A percentile compares a stretch with the other conserved stretches of the same genome.
phyloP scores from a whole-genome alignment of 75 land plant genomes.

The Pseudotsuga menziesii region DNA sequence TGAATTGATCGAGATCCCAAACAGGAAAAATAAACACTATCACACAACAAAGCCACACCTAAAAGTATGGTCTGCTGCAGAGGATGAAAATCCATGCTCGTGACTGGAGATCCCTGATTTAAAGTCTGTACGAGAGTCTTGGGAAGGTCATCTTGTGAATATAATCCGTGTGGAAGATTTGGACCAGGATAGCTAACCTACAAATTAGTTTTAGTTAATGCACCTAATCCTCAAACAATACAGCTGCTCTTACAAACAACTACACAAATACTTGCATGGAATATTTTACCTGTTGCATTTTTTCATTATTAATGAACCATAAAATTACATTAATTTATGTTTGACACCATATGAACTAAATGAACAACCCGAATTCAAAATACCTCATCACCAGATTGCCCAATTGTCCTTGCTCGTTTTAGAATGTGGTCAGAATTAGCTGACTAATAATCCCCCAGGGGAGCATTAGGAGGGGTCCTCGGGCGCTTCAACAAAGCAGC shows the following conservation, averaged over 20 bases:
- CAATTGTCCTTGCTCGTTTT: slow-evolving; percentile 53
- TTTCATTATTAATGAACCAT: slow-evolving; percentile 23
- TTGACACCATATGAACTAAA: background rate
- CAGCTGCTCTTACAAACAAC: background rate
- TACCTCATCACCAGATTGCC: slow-evolving; percentile 10
- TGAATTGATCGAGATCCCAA: background rate
- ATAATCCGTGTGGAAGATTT: slow-evolving; percentile 28
- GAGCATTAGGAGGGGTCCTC: slow-evolving; percentile 53
- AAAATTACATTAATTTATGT: background rate
- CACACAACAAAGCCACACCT: slow-evolving; percentile 25
- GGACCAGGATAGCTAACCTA: slow-evolving; percentile 50
- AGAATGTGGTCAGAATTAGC: slow-evolving; percentile 67
- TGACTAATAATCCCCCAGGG: slow-evolving; percentile 61
- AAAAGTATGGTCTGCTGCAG: slow-evolving; percentile 66
- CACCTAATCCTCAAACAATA: background rate
- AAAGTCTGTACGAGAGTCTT: slow-evolving; percentile 60
- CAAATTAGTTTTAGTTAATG: slow-evolving; percentile 28
- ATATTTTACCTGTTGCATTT: slow-evolving; percentile 11
- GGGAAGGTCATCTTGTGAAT: slow-evolving; percentile 70
- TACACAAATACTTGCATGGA: background rate
- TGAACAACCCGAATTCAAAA: background rate
- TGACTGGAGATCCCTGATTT: slow-evolving; percentile 68
- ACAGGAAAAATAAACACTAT: background rate
- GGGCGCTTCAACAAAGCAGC: slow-evolving; percentile 72
- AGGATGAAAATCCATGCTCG: slow-evolving; percentile 93